These are phyloP conservation scores for Magnolia changhungtana DNA, from an alignment of 164 flowering plant genomes.

Conservation along the genomic window DNA sequence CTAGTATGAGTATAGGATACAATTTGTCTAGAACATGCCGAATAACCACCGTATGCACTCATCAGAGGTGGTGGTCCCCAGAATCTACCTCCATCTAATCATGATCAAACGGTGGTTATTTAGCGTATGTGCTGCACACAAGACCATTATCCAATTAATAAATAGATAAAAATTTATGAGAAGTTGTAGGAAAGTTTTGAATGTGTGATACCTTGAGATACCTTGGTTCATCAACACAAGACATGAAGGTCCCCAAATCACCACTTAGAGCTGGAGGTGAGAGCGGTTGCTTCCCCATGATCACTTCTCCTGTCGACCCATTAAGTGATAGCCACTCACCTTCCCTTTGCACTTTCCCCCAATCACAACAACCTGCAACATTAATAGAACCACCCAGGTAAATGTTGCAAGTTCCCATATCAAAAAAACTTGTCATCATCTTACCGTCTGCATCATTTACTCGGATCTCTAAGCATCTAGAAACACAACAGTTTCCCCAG, in stretches of 20 bases:
- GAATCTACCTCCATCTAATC: no score
- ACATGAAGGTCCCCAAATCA: slow-evolving; percentile 79
- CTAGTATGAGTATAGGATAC: no score
- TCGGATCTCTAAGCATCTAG: slow-evolving; percentile 89
- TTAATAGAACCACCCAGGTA: slow-evolving; percentile 2
- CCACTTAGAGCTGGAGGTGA: slow-evolving; percentile 87
- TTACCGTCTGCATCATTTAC: slow-evolving; percentile 79
- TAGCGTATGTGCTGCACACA: no score
- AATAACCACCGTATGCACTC: no score
- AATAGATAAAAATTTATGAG: no score
- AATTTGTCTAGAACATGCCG: no score
- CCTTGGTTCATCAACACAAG: slow-evolving; percentile 82
- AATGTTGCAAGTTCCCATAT: not conserved
- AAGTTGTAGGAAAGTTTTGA: not conserved
- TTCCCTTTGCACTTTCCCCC: slow-evolving; percentile 56
- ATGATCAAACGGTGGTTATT: no score
- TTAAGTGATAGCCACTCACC: slow-evolving; percentile 97
- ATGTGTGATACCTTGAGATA: slow-evolving; percentile 57
- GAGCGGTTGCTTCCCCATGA: slow-evolving; percentile 77
- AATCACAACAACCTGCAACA: slow-evolving; percentile 51
- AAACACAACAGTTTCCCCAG: slow-evolving; percentile 98
- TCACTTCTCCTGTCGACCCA: slow-evolving; percentile 96
- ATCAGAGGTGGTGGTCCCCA: no score
- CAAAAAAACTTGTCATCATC: not conserved
- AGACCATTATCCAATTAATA: no score